Percentiles rank a stretch among this genome's conserved stretches.
Evolutionary conservation across 2,329 filamentous ascomycete species (phyloP).

Genomic region (Neopestalotiopsis rosae): DNA sequence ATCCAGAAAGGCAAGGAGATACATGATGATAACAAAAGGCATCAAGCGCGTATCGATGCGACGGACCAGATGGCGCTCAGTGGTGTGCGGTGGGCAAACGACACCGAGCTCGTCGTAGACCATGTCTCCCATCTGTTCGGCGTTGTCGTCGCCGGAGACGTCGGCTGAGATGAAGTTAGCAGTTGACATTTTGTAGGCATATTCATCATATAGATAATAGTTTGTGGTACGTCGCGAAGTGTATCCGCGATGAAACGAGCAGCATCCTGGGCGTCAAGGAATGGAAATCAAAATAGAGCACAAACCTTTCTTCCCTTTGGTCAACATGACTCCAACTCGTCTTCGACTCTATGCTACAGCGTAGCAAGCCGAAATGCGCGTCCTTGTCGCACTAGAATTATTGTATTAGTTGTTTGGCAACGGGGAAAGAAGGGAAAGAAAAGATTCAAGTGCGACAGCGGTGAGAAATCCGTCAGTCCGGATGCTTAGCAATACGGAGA

Average conservation of each 20-base stretch:
- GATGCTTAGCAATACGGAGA: constrained; percentile 1
- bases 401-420: neutral
- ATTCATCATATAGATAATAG: neutral
- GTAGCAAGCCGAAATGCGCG: neutral
- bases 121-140: constrained; percentile 26
- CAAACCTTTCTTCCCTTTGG: neutral
- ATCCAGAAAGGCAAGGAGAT: constrained; percentile 47
- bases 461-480: neutral
- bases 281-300: neutral
- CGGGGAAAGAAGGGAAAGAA: neutral
- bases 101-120: constrained; percentile 39
- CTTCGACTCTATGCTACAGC: neutral
- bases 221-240: too few relatives aligned
- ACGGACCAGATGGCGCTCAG: constrained; percentile 68
- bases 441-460: neutral
- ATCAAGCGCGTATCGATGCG: constrained; percentile 76
- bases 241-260: too few relatives aligned
- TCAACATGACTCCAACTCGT: constrained; percentile 1
- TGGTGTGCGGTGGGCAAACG: constrained; percentile 58
- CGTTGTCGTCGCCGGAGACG: constrained; percentile 29
- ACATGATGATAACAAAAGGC: constrained; percentile 73
- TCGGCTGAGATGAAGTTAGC: constrained; percentile 18
- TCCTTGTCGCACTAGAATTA: neutral
- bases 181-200: neutral
- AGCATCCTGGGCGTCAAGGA: too few relatives aligned